Conservation (phyloP, 2,329 filamentous ascomycete genomes). For the Neocatenulostroma microsporum region DNA sequence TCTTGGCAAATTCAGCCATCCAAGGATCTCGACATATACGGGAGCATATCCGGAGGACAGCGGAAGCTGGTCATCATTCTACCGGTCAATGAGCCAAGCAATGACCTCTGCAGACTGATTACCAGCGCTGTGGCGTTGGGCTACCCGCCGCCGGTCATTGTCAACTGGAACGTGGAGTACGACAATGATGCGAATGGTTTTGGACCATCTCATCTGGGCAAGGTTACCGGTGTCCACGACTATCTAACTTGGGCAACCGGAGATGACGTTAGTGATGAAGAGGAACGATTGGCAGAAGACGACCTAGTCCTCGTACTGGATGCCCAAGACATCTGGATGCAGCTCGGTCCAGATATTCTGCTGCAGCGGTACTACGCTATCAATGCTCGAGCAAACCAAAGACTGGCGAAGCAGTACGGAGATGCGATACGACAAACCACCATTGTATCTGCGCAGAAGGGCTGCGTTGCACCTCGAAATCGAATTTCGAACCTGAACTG, state of each 20-base stretch:
- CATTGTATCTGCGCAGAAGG: slow-evolving; percentile 49
- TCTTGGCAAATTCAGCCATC: too few relatives aligned
- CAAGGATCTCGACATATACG: too few relatives aligned
- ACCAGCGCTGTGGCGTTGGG: slow-evolving; percentile 6
- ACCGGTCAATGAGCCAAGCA: slow-evolving; percentile 6
- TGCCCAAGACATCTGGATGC: slow-evolving; percentile 22
- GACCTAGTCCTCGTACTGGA: slow-evolving; percentile 22
- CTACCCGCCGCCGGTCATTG: slow-evolving; percentile 9
- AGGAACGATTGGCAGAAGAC: slow-evolving; percentile 10
- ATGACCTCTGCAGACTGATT: slow-evolving; percentile 8
- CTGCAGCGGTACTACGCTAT: slow-evolving; percentile 18
- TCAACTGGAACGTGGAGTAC: slow-evolving; percentile 4
- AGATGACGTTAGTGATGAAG: not conserved
- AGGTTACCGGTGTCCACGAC: slow-evolving; percentile 10
- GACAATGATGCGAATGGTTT: not conserved
- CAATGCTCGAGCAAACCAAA: slow-evolving; percentile 31
- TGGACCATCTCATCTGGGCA: slow-evolving; percentile 7
- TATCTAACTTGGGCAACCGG: slow-evolving; percentile 2
- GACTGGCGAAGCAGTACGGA: slow-evolving; percentile 33
- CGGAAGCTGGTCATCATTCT: slow-evolving; percentile 8
- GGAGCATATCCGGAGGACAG: too few relatives aligned
- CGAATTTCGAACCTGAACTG: slow-evolving; percentile 9
- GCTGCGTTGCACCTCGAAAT: slow-evolving; percentile 31
- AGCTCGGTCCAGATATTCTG: slow-evolving; percentile 18
- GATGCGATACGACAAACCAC: slow-evolving; percentile 45